phyloP scores from a whole-genome alignment of 2,329 filamentous ascomycete species.

The Endocalyx cinctus region DNA sequence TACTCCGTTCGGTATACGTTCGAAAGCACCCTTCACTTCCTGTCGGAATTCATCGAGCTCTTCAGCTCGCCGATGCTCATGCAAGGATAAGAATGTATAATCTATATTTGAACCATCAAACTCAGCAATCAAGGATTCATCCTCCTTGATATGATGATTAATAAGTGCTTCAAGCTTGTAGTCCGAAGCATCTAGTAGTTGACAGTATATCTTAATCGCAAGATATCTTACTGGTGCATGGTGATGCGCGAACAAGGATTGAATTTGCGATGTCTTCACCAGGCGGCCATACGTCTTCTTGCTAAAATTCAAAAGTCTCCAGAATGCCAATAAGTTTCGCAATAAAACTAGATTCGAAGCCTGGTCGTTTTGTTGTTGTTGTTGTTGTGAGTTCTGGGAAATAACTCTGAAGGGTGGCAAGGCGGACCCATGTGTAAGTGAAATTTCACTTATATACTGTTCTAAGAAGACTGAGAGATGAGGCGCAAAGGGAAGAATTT shows the following conservation, averaged over 20 bases:
- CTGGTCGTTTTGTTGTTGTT: conserved; percentile 4
- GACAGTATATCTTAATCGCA: conserved; percentile 74
- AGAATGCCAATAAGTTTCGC: conserved; percentile 60
- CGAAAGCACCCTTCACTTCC: conserved; percentile 27
- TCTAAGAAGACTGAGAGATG: conserved; percentile 71
- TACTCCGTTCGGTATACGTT: conserved; percentile 11
- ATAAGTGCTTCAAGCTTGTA: conserved; percentile 70
- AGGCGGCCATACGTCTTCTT: conserved; percentile 60
- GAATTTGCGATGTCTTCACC: conserved; percentile 63
- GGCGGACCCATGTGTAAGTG: conserved; percentile 12
- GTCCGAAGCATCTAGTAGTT: conserved; percentile 77
- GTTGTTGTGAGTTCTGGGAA: conserved; percentile 17
- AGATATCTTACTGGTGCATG: conserved; percentile 68
- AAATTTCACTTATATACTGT: conserved; percentile 31
- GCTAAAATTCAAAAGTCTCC: conserved; percentile 77
- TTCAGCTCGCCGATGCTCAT: conserved; percentile 51
- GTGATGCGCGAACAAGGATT: conserved; percentile 60
- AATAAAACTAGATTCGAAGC: conserved; percentile 20
- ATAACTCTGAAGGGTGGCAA: conserved; percentile 19
- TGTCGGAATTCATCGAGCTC: conserved; percentile 38
- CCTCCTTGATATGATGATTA: conserved; percentile 55
- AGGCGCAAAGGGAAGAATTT: conserved; percentile 76
- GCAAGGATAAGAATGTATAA: conserved; percentile 65
- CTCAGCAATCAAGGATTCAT: conserved; percentile 58
- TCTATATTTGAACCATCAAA: conserved; percentile 77